Evolutionary conservation across 2,329 filamentous ascomycete genomes (phyloP).

Genomic region (Emmonsia crescens): DNA sequence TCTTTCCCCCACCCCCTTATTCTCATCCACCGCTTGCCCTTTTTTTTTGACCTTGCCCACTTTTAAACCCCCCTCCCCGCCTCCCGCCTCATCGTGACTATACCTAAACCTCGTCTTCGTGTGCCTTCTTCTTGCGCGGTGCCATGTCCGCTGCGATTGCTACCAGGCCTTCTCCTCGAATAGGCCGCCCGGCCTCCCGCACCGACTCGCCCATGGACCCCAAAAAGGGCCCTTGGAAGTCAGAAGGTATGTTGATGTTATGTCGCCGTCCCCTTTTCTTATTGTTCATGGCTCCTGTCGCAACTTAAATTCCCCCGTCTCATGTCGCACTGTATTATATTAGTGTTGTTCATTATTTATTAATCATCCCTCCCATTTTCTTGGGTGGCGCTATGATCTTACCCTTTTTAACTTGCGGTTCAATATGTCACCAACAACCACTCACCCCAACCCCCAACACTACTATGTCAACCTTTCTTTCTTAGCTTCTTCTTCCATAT

Average conservation of each 20-base stretch:
- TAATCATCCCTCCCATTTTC: neutral
- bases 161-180: constrained; percentile 24
- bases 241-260: constrained; percentile 27
- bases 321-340: neutral
- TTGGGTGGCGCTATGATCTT: neutral
- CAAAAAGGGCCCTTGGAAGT: constrained; percentile 29
- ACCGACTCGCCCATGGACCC: constrained; percentile 35
- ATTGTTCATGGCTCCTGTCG: neutral
- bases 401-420: neutral
- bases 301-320: neutral
- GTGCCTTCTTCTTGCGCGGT: constrained; percentile 5
- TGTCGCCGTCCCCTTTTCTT: constrained; percentile 6
- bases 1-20: neutral
- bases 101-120: constrained; percentile 28
- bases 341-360: neutral
- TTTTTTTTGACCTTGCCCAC: constrained; percentile 10
- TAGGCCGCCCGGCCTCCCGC: constrained; percentile 20
- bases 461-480: neutral
- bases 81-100: constrained; percentile 14
- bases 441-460: neutral
- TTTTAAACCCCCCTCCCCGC: no score
- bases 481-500: neutral
- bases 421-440: neutral
- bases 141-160: constrained; percentile 34
- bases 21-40: neutral